A percentile compares a stretch with the other conserved stretches of the same genome.
Conservation (phyloP, 306 rosid genomes). For the Cicer yamashitae region DNA sequence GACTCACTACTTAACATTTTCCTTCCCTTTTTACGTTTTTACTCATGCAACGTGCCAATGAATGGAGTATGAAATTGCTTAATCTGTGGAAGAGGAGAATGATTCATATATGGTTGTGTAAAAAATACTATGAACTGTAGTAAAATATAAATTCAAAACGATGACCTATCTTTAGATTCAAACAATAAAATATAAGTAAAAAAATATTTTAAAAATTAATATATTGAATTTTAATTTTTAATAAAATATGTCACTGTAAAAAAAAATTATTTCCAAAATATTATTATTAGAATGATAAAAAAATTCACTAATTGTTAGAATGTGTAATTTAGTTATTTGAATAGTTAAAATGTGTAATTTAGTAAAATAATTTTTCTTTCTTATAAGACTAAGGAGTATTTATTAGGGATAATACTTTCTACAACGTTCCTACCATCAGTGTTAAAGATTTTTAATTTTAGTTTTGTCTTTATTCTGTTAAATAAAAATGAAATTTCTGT, state of each 20-base stretch:
- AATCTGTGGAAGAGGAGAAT: not conserved
- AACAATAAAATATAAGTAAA: not conserved
- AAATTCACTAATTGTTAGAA: too few species aligned
- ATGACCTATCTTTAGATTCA: not conserved
- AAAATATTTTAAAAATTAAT: too few species aligned
- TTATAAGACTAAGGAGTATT: too few species aligned
- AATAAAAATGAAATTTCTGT: not conserved
- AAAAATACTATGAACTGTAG: not conserved
- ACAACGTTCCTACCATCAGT: not conserved
- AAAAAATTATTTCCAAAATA: too few species aligned
- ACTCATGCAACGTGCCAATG: not conserved
- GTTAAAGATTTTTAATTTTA: not conserved
- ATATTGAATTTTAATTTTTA: too few species aligned
- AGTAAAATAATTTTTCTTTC: too few species aligned
- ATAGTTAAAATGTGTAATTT: too few species aligned
- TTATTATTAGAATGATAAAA: too few species aligned
- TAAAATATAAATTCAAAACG: not conserved
- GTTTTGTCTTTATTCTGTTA: not conserved
- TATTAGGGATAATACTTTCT: too few species aligned
- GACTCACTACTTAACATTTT: slow-evolving; percentile 18
- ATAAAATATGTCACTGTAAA: too few species aligned
- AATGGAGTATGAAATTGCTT: not conserved
- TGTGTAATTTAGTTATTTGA: too few species aligned
- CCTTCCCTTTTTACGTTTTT: not conserved
- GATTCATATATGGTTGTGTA: not conserved